Evolutionary conservation across 805 yeast genomes (phyloP).

Genomic region (Hanseniaspora guilliermondii): DNA sequence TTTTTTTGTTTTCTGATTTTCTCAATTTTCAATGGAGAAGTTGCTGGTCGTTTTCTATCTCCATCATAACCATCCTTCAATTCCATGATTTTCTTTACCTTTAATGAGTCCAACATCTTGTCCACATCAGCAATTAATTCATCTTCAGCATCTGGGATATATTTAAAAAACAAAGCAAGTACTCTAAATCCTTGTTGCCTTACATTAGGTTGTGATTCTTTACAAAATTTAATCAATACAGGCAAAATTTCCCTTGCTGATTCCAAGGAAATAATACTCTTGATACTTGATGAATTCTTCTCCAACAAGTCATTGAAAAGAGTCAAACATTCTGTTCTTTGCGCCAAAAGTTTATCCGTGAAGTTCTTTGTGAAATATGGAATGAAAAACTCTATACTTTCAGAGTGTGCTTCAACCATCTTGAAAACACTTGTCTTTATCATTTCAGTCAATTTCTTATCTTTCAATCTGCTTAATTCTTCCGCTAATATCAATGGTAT

Average conservation of each 20-base stretch:
- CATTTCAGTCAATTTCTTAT: constrained; percentile 51
- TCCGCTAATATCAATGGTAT: constrained; percentile 40
- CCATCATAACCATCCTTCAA: constrained; percentile 30
- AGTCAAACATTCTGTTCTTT: constrained; percentile 56
- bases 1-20: neutral
- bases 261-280: constrained; percentile 9
- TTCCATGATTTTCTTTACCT: constrained; percentile 55
- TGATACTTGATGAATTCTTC: constrained; percentile 19
- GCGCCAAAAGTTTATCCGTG: constrained; percentile 68
- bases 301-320: constrained; percentile 54
- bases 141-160: constrained; percentile 51
- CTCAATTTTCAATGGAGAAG: neutral
- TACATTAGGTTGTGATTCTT: constrained; percentile 75
- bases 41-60: neutral
- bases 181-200: constrained; percentile 66
- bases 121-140: constrained; percentile 43
- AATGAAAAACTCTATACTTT: constrained; percentile 47
- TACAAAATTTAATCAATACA: constrained; percentile 47
- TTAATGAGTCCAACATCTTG: constrained; percentile 64
- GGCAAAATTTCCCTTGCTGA: constrained; percentile 34
- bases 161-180: constrained; percentile 70
- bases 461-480: constrained; percentile 71
- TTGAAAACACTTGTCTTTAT: constrained; percentile 40
- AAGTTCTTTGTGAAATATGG: constrained; percentile 33
- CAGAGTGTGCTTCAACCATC: constrained; percentile 24